Percentiles rank a stretch among this genome's conserved stretches.
phyloP scores from a whole-genome alignment of 2,329 filamentous ascomycete species.

The Trichoderma sp. region DNA sequence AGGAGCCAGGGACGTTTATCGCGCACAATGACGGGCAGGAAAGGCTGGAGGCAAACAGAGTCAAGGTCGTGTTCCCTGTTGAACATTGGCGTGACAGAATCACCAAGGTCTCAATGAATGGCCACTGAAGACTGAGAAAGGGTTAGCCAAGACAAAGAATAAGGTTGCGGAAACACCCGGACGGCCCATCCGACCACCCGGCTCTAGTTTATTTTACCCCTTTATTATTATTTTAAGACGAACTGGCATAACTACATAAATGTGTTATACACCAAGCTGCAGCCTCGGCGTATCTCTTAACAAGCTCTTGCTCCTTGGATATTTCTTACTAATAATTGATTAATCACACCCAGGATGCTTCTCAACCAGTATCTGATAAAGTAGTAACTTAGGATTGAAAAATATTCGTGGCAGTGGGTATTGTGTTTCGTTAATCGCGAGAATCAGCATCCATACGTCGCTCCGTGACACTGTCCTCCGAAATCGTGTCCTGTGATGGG shows the following conservation, averaged over 20 bases:
- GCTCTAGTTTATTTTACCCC: neutral
- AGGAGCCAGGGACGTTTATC: slow-evolving; percentile 43
- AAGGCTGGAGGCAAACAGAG: slow-evolving; percentile 31
- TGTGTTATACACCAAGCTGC: neutral
- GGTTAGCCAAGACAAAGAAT: neutral
- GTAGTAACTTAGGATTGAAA: neutral
- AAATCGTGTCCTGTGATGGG: too few relatives aligned
- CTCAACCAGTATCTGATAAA: neutral
- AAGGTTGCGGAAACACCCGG: neutral
- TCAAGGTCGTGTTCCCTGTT: slow-evolving; percentile 39
- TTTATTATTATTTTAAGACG: neutral
- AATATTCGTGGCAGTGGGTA: neutral
- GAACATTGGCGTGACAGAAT: slow-evolving; percentile 56
- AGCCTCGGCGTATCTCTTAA: neutral
- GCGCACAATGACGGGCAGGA: slow-evolving; percentile 36
- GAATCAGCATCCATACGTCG: neutral
- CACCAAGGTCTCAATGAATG: slow-evolving; percentile 36
- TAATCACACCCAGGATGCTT: neutral
- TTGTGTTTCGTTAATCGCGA: neutral
- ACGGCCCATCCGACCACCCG: too few relatives aligned
- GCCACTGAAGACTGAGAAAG: neutral
- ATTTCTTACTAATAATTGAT: neutral
- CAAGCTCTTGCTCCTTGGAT: neutral
- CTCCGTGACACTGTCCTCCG: neutral
- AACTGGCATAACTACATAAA: neutral